Conservation (phyloP, 2,329 filamentous ascomycete species). For the Pezicula radicicola region DNA sequence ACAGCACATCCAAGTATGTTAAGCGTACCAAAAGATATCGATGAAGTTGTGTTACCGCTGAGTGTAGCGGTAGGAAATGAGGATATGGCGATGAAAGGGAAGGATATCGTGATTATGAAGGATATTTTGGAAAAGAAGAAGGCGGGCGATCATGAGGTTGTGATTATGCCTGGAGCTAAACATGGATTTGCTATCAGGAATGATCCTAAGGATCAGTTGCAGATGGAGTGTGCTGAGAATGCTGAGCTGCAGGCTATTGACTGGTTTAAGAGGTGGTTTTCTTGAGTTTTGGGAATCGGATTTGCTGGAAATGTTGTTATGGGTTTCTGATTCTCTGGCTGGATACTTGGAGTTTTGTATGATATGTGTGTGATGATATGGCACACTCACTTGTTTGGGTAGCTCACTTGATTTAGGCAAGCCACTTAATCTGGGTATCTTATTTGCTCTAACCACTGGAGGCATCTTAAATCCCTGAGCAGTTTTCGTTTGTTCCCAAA, state of each 20-base stretch:
- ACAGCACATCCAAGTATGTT: constrained; percentile 48
- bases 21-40: constrained; percentile 39
- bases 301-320: too few relatives aligned
- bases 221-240: constrained; percentile 28
- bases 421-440: too few relatives aligned
- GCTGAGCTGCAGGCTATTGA: constrained; percentile 35
- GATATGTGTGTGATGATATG: too few relatives aligned
- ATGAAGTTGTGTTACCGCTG: constrained; percentile 38
- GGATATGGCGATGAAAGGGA: constrained; percentile 34
- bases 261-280: constrained; percentile 30
- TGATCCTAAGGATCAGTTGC: constrained; percentile 30
- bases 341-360: too few relatives aligned
- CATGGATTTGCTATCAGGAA: constrained; percentile 39
- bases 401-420: too few relatives aligned
- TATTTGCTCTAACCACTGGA: too few relatives aligned
- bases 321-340: too few relatives aligned
- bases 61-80: constrained; percentile 41
- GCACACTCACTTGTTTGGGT: too few relatives aligned
- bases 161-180: constrained; percentile 33
- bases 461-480: too few relatives aligned
- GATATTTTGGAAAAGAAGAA: constrained; percentile 28
- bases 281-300: constrained; percentile 11
- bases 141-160: constrained; percentile 27
- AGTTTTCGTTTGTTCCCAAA: too few relatives aligned
- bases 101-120: constrained; percentile 20